Conservation (phyloP, 2,329 filamentous ascomycete genomes). For the Raffaelea arxii region DNA sequence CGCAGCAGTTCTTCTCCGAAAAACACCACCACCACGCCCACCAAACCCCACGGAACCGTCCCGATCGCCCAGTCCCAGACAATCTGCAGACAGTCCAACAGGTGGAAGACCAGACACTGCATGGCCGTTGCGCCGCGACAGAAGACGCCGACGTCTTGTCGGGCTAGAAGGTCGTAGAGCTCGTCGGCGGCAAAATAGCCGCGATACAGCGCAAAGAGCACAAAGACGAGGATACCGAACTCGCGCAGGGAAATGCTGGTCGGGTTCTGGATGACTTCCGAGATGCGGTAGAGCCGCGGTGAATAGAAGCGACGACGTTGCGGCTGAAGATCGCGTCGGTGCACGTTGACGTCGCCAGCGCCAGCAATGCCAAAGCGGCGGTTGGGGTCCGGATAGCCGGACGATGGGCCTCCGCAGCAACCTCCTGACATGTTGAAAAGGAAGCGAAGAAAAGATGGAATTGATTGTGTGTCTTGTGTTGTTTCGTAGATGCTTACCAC, state of each 20-base stretch:
- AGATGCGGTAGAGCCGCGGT: slow-evolving; percentile 9
- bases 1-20: slow-evolving; percentile 9
- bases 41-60: slow-evolving; percentile 12
- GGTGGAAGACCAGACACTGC: slow-evolving; percentile 2
- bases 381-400: slow-evolving; percentile 5
- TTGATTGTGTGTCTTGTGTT: too few species aligned
- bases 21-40: slow-evolving; percentile 7
- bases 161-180: slow-evolving; percentile 6
- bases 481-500: too few species aligned
- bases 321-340: slow-evolving; percentile 1
- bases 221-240: slow-evolving; percentile 4
- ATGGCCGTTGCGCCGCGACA: slow-evolving; percentile 6
- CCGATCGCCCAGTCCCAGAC: slow-evolving; percentile 1
- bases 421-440: slow-evolving; percentile 1
- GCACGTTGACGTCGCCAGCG: neutral
- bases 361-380: neutral
- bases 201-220: slow-evolving; percentile 6
- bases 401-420: neutral
- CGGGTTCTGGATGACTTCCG: slow-evolving; percentile 10
- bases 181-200: slow-evolving; percentile 2
- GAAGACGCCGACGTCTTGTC: slow-evolving; percentile 5
- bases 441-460: neutral
- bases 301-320: slow-evolving; percentile 12
- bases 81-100: neutral
- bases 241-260: slow-evolving; percentile 11